Conservation (phyloP, 1,284 basidiomycete genomes). For the Sporisorium graminicola region DNA sequence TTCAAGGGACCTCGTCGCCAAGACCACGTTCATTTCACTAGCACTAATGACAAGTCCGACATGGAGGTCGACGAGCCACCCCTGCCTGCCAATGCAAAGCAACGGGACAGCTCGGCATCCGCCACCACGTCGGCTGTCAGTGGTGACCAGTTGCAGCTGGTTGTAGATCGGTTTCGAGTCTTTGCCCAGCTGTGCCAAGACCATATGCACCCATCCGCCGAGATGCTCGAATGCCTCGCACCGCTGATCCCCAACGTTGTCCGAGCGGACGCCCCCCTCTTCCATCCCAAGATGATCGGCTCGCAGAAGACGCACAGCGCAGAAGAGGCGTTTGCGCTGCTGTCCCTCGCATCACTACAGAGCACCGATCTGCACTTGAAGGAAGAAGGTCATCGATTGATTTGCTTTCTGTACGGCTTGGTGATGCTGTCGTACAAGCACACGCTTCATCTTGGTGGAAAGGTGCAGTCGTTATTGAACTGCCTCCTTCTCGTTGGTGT, state of each 20-base stretch:
- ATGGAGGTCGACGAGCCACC: constrained; percentile 22
- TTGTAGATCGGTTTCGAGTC: constrained; percentile 30
- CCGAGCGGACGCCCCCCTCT: constrained; percentile 20
- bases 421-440: constrained; percentile 40
- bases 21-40: not conserved
- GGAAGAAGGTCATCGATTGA: constrained; percentile 28
- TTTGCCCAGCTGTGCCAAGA: constrained; percentile 42
- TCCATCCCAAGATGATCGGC: constrained; percentile 38
- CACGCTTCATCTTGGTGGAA: constrained; percentile 26
- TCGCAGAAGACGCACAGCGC: constrained; percentile 28
- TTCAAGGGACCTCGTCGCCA: constrained; percentile 10
- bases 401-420: constrained; percentile 38
- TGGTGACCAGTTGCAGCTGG: constrained; percentile 34
- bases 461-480: constrained; percentile 30
- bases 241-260: constrained; percentile 25
- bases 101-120: constrained; percentile 22
- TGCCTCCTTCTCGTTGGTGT: constrained; percentile 32
- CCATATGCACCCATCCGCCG: constrained; percentile 32
- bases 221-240: constrained; percentile 24
- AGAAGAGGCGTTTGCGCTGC: constrained; percentile 30
- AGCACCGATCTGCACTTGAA: constrained; percentile 17
- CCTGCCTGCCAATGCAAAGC: constrained; percentile 12
- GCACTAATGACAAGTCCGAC: not conserved
- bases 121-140: constrained; percentile 21
- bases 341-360: constrained; percentile 27